Conservation (phyloP, 768 basidiomycete genomes). For the Amanita thiersii region DNA sequence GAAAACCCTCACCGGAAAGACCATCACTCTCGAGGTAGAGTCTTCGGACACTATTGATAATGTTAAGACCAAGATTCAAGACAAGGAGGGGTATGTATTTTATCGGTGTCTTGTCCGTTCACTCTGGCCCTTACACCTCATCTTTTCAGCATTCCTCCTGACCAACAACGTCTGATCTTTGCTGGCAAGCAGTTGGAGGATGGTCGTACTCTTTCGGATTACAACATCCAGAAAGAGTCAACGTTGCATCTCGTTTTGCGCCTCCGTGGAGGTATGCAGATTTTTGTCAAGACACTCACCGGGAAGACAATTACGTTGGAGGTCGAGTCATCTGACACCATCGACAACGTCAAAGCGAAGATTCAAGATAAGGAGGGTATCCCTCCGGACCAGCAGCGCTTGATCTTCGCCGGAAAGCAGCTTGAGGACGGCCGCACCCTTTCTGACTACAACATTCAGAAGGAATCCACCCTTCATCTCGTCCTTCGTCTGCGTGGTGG, state of each 20-base stretch:
- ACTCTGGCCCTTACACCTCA: not conserved
- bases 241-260: constrained; percentile 8
- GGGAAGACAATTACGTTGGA: constrained; percentile 76
- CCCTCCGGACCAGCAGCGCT: constrained; percentile 70
- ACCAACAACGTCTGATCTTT: constrained; percentile 8
- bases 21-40: constrained; percentile 7
- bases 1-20: constrained; percentile 9
- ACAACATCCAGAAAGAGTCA: constrained; percentile 9
- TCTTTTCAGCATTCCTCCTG: constrained; percentile 6
- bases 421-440: constrained; percentile 76
- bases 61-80: constrained; percentile 9
- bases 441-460: constrained; percentile 62
- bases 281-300: constrained; percentile 49
- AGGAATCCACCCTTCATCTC: constrained; percentile 53
- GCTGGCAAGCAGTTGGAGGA: constrained; percentile 9
- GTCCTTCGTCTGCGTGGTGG: constrained; percentile 38
- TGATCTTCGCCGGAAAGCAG: constrained; percentile 81
- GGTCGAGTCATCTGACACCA: constrained; percentile 65
- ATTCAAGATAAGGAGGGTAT: constrained; percentile 87
- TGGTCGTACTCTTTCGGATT: constrained; percentile 9
- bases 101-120: not conserved
- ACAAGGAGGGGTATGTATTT: constrained; percentile 7
- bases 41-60: constrained; percentile 10
- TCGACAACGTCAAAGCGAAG: constrained; percentile 71
- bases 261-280: constrained; percentile 27